Base-by-base conservation (phyloP, 306 rosid genomes). In the Vigna hirtella region DNA sequence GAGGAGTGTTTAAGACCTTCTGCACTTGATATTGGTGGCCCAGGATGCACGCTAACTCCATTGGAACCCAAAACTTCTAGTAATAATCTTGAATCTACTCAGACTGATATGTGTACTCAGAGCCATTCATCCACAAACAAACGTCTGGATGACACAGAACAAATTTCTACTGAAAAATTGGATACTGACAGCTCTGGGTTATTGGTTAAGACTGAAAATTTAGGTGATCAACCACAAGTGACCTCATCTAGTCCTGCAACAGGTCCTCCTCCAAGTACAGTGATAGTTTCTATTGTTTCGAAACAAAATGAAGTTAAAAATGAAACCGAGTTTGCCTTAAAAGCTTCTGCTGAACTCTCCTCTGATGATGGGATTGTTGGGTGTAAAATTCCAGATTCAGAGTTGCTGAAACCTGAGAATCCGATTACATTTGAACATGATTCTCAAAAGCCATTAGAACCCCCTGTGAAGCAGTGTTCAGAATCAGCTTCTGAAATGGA, bases 1-100 rank as follows among this genome's bases (percentile, higher is more conserved):
- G 82, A 77, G 81, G 77, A 74, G 57, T 77, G 78, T 85, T 79
- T 82, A 62, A 70, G 64, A 55, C 79, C 91, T 74, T 51, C 74
- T 18, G 26, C 66, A 30, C 5, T 59, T 77, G 83, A 83, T 58
- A 65, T 66, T 50, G 55, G 83, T 57, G 70, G 74, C 77, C 48
- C 38, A 73, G 74, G 73, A 70, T 40, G 70, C 61, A 62, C 53
- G 4, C 3, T 80, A 62, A 73, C 59, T 70, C 70, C 85, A 61
- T 57, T 45, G 47, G 70, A 77, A 61, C 62, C 81, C 22, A 76
- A 79, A 36, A 77, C 16, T 83, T 45, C 20, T 55, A 74, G 72
- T 58, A 62, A 63, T 65, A 82, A 43, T 66, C 34, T 47, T 20
- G 74, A 58, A 15, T 45, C 65, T 70, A 36, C 58, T 66, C 82